Evolutionary conservation across 495 filamentous ascomycete species (phyloP).

Genomic region (Letharia columbiana): DNA sequence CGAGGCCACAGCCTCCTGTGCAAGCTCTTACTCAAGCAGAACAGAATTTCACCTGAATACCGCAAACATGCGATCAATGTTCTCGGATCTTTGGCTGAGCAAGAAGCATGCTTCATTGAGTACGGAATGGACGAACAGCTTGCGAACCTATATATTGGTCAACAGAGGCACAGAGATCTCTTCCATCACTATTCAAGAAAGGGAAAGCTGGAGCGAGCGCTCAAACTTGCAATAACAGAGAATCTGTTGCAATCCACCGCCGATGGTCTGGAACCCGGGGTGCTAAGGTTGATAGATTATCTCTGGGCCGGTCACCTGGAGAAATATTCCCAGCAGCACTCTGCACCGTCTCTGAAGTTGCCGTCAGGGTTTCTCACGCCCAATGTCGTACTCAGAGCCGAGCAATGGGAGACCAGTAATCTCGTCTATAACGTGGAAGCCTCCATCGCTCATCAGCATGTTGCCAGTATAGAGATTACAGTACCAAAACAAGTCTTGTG

Average conservation of each 20-base stretch:
- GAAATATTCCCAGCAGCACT: background rate
- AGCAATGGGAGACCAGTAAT: background rate
- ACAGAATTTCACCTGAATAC: constrained; percentile 20
- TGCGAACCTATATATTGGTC: constrained; percentile 3
- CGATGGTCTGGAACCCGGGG: constrained; percentile 1
- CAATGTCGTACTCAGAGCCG: background rate
- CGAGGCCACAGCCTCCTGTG: constrained; percentile 18
- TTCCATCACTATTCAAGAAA: background rate
- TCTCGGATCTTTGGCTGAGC: constrained; percentile 24
- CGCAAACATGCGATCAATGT: constrained; percentile 24
- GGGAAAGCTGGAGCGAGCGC: constrained; percentile 22
- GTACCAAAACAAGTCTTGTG: background rate
- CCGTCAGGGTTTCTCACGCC: background rate
- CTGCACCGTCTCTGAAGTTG: background rate
- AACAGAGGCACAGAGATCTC: constrained; percentile 10
- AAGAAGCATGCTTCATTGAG: constrained; percentile 27
- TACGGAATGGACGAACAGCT: constrained; percentile 30
- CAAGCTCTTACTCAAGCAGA: constrained; percentile 30
- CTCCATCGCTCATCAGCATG: background rate
- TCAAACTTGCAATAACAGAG: constrained; percentile 15
- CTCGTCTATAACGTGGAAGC: background rate
- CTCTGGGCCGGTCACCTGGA: background rate
- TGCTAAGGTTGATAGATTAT: constrained; percentile 7
- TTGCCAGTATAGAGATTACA: background rate
- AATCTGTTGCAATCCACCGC: constrained; percentile 9